Evolutionary conservation across 2,329 filamentous ascomycete genomes (phyloP).

Genomic region (Clarireedia homoeocarpa): DNA sequence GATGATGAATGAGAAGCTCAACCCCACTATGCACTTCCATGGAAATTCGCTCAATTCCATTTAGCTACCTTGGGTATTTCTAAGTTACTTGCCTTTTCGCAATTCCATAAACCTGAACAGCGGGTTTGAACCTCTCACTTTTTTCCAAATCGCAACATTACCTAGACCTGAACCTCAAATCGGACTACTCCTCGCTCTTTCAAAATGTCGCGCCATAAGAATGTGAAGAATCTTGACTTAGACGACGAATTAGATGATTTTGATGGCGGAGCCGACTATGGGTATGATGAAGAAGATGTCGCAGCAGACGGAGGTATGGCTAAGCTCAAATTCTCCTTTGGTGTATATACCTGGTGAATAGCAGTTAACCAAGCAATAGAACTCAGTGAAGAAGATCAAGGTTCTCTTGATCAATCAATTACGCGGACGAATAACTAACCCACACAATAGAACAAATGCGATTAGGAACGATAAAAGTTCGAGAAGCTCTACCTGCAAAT

Average conservation of each 20-base stretch:
- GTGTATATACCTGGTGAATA: neutral
- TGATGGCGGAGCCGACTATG: slow-evolving; percentile 38
- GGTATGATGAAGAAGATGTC: slow-evolving; percentile 29
- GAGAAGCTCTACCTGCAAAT: slow-evolving; percentile 54
- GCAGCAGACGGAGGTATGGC: slow-evolving; percentile 26
- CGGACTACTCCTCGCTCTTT: neutral
- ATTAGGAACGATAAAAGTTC: slow-evolving; percentile 58
- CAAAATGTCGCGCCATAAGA: slow-evolving; percentile 34
- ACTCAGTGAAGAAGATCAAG: slow-evolving; percentile 30
- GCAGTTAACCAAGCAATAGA: slow-evolving; percentile 17
- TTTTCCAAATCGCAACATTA: neutral
- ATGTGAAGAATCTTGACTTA: slow-evolving; percentile 33
- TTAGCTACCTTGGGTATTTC: no score
- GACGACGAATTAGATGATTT: slow-evolving; percentile 44
- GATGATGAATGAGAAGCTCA: no score
- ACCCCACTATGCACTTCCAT: no score
- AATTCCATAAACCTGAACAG: no score
- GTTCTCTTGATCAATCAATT: slow-evolving; percentile 12
- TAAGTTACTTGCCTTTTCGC: no score
- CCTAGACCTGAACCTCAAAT: no score
- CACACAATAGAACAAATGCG: slow-evolving; percentile 47
- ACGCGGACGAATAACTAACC: slow-evolving; percentile 3
- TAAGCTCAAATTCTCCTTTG: neutral
- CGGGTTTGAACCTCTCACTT: no score
- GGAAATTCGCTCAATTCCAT: no score